Base-by-base conservation (phyloP, 768 basidiomycete genomes). In the Daedaleopsis sinensis region DNA sequence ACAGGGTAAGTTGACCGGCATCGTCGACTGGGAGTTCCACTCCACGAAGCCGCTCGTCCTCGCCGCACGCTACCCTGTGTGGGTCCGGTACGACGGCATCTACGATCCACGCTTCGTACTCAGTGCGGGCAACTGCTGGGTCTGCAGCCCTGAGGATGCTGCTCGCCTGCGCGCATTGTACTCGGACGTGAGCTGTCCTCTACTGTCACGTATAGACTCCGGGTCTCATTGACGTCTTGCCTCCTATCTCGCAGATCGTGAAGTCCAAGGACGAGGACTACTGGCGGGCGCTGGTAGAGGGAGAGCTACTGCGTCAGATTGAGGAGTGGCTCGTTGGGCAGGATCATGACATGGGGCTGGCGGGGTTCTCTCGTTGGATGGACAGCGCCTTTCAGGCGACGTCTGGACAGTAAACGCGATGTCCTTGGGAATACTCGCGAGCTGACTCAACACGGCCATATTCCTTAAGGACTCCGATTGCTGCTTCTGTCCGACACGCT, bases 1-100 rank as follows among this genome's bases (percentile, higher is more conserved):
- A 10, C 55, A 57, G 24, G 65, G 70, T 5, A 23, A 48, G 5
- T 46, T 73, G 24, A 59, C 65, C 21, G 66, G 59, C 12, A 37
- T 71, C 36, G 47, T 70, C 9, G 71, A 68, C 43, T 73, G 71
- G 72, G 68, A 65, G 54, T 48, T 18, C 50, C 68, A 72, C 48
- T 49, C 57, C 8, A 49, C 67, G 7, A 36, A 55, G 3, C 71
- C 72, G 21, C 66, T 65, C 12, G 64, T 65, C 1, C 57, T 72
- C 5, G 72, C 65, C 7, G 72, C 65, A 23, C 39, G 62, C n/a
- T 65, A 70, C 52, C 72, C 72, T 6, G 18, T 37, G 1, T 73
- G 70, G 66, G 58, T 73, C 2, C 61, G 64, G 16, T 70, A 69
- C 24, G 66, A 66, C 27, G 70, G 66, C n/a, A 42, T 52, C 2